phyloP scores from a whole-genome alignment of 257 asterid species.

The Lavandula angustifolia region DNA sequence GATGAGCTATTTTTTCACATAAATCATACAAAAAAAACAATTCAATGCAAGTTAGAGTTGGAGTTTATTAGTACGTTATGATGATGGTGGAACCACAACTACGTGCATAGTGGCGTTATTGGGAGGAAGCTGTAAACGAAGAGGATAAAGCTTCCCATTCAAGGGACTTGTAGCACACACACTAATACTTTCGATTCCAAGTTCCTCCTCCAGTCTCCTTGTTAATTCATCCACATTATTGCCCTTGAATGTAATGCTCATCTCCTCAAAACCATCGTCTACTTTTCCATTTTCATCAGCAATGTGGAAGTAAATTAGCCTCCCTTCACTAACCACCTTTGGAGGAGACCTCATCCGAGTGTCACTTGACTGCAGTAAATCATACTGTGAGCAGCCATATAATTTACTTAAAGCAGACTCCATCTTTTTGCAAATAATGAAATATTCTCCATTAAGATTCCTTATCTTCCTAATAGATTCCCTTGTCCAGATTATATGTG shows the following conservation, averaged over 20 bases:
- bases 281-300: constrained; percentile 63
- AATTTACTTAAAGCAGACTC: too few relatives aligned
- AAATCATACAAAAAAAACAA: background rate
- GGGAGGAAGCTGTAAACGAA: constrained; percentile 94
- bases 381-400: background rate
- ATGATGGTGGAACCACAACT: constrained; percentile 67
- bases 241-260: constrained; percentile 65
- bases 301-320: constrained; percentile 58
- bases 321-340: constrained; percentile 61
- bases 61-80: constrained; percentile 42
- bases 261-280: constrained; percentile 69
- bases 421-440: background rate
- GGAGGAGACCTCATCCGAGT: constrained; percentile 61
- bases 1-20: background rate
- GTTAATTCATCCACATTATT: constrained; percentile 62
- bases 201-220: constrained; percentile 61
- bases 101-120: constrained; percentile 72
- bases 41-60: too few relatives aligned
- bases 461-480: too few relatives aligned
- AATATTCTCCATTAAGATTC: background rate
- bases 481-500: too few relatives aligned
- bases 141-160: constrained; percentile 85
- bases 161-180: constrained; percentile 76
- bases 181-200: constrained; percentile 55
- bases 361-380: constrained; percentile 66